These are phyloP conservation scores for Solanum chmielewskii DNA, from an alignment of 257 asterid species.

Conservation along the genomic window DNA sequence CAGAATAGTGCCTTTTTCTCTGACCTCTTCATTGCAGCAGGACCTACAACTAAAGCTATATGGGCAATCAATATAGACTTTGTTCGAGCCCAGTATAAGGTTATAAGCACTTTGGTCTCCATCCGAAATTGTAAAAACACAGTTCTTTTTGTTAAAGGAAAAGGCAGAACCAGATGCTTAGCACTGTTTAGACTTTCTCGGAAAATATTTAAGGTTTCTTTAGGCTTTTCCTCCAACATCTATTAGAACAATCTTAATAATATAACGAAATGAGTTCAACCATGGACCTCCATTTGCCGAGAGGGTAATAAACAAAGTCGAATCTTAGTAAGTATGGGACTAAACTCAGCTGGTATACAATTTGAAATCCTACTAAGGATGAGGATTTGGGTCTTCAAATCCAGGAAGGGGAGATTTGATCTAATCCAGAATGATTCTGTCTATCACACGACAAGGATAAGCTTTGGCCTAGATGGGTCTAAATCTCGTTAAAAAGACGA, in stretches of 20 bases:
- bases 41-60: not conserved
- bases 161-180: not conserved
- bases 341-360: not conserved
- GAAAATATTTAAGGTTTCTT: not conserved
- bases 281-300: not conserved
- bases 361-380: not conserved
- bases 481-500: not conserved
- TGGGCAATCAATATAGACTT: not conserved
- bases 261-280: not conserved
- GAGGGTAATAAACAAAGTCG: not conserved
- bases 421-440: not conserved
- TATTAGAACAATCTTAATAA: not conserved
- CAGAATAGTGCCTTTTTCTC: not conserved
- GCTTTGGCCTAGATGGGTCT: not conserved
- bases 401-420: not conserved
- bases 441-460: not conserved
- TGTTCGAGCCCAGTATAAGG: not conserved
- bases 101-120: not conserved
- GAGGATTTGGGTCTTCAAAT: not conserved
- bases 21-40: not conserved
- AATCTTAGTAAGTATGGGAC: not conserved
- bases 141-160: not conserved
- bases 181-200: not conserved
- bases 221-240: not conserved
- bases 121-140: not conserved